Evolutionary conservation across 208 protist species (phyloP).

Genomic region (Naegleria gruberi): DNA sequence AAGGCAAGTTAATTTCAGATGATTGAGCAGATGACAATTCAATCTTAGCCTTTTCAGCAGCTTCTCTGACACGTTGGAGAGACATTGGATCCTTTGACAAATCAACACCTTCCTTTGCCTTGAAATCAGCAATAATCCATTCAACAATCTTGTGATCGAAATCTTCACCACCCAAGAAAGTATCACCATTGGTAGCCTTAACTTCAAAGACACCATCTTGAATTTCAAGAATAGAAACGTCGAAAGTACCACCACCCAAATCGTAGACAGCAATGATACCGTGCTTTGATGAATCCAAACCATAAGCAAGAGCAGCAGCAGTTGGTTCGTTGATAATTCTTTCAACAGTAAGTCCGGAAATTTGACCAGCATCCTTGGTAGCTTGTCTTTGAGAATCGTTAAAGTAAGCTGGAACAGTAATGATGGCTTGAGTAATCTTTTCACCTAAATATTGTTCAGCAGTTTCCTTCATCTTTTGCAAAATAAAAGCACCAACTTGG

Average conservation of each 20-base stretch:
- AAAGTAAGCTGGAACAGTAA: constrained; percentile 99
- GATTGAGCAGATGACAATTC: constrained; percentile 80
- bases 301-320: constrained; percentile 97
- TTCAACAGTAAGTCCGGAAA: constrained; percentile 91
- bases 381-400: constrained; percentile 98
- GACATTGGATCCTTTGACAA: constrained; percentile 82
- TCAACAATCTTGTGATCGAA: constrained; percentile 84
- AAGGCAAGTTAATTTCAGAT: constrained; percentile 89
- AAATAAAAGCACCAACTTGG: constrained; percentile 73
- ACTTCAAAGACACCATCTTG: constrained; percentile 93
- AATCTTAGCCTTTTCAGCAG: constrained; percentile 92
- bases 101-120: constrained; percentile 79
- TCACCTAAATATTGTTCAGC: constrained; percentile 84
- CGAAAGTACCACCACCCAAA: constrained; percentile 95
- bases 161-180: constrained; percentile 97
- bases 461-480: constrained; percentile 82
- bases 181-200: constrained; percentile 94
- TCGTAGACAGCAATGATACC: constrained; percentile 74
- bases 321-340: constrained; percentile 99
- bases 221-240: constrained; percentile 94
- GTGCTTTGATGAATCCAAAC: constrained; percentile 54
- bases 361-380: constrained; percentile 96
- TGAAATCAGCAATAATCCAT: constrained; percentile 81
- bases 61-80: constrained; percentile 89
- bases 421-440: constrained; percentile 79